A percentile compares a stretch with the other conserved stretches of the same genome.
These are phyloP conservation scores for Podaxis sp. DNA, from an alignment of 768 basidiomycete genomes.

Conservation along the genomic window DNA sequence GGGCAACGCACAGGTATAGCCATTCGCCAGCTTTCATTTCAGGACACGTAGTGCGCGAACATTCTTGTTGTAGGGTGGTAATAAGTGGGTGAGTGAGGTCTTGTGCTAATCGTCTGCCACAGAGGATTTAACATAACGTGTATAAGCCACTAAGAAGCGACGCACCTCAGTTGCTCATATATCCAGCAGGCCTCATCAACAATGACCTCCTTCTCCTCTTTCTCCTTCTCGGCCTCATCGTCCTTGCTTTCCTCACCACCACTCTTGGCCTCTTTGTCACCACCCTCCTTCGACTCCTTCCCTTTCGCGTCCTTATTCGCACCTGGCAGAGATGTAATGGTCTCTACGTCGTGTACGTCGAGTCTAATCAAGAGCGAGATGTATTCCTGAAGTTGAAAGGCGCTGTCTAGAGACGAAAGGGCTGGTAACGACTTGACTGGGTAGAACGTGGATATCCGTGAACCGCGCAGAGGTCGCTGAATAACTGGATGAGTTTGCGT, in stretches of 20 bases:
- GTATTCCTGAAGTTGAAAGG: slow-evolving; percentile 94
- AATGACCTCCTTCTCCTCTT: slow-evolving; percentile 43
- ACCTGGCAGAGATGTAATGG: slow-evolving; percentile 77
- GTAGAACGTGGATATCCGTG: slow-evolving; percentile 78
- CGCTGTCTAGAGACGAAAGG: slow-evolving; percentile 78
- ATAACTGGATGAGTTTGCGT: slow-evolving; percentile 27
- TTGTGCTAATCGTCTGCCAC: slow-evolving; percentile 80
- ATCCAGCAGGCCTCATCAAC: slow-evolving; percentile 89
- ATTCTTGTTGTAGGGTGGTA: slow-evolving; percentile 83
- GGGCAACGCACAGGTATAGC: slow-evolving; percentile 94
- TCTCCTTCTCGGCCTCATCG: slow-evolving; percentile 21
- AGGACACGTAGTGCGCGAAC: slow-evolving; percentile 82
- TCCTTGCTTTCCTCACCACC: neutral
- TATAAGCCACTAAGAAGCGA: neutral
- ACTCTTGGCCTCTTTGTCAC: slow-evolving; percentile 20
- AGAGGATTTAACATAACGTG: neutral
- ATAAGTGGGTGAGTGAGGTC: slow-evolving; percentile 86
- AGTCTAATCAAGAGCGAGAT: slow-evolving; percentile 83
- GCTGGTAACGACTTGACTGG: slow-evolving; percentile 71
- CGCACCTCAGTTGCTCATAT: slow-evolving; percentile 57
- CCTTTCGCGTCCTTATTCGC: slow-evolving; percentile 31
- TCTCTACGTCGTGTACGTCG: slow-evolving; percentile 86
- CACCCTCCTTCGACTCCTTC: slow-evolving; percentile 21
- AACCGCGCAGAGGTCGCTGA: slow-evolving; percentile 73
- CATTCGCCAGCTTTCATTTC: slow-evolving; percentile 99